Conservation (phyloP, 1,284 basidiomycete species). For the Ganoderma resinaceum region DNA sequence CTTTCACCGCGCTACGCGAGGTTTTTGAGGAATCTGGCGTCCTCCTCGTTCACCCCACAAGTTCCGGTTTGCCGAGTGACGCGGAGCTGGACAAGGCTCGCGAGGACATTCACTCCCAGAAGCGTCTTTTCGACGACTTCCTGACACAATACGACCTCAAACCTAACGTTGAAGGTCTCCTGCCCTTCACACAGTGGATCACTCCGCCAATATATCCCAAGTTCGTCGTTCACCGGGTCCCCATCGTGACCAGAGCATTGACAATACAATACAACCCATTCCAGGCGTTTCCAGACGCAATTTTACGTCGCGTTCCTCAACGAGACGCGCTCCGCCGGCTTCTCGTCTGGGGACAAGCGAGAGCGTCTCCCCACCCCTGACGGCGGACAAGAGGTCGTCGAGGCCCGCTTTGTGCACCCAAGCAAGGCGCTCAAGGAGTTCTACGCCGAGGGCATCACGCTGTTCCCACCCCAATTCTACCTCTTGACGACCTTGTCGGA, state of each 20-base stretch:
- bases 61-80: slow-evolving; percentile 41
- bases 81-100: slow-evolving; percentile 58
- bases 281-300: slow-evolving; percentile 70
- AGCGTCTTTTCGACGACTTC: slow-evolving; percentile 58
- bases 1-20: slow-evolving; percentile 72
- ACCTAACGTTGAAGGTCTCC: slow-evolving; percentile 52
- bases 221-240: slow-evolving; percentile 41
- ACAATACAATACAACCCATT: slow-evolving; percentile 2
- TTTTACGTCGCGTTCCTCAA: slow-evolving; percentile 72
- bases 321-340: slow-evolving; percentile 47
- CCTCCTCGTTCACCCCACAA: slow-evolving; percentile 57
- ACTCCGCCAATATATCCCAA: slow-evolving; percentile 61
- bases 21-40: slow-evolving; percentile 79
- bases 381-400: slow-evolving; percentile 71
- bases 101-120: slow-evolving; percentile 60
- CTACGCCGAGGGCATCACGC: slow-evolving; percentile 53
- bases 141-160: slow-evolving; percentile 52
- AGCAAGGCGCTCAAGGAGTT: slow-evolving; percentile 57
- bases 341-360: slow-evolving; percentile 58
- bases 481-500: slow-evolving; percentile 63
- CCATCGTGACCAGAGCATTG: background rate
- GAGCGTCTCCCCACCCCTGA: slow-evolving; percentile 71
- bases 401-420: slow-evolving; percentile 67
- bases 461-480: slow-evolving; percentile 80
- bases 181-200: slow-evolving; percentile 77